Conservation (phyloP, 495 filamentous ascomycete genomes). For the Neurospora sp. region DNA sequence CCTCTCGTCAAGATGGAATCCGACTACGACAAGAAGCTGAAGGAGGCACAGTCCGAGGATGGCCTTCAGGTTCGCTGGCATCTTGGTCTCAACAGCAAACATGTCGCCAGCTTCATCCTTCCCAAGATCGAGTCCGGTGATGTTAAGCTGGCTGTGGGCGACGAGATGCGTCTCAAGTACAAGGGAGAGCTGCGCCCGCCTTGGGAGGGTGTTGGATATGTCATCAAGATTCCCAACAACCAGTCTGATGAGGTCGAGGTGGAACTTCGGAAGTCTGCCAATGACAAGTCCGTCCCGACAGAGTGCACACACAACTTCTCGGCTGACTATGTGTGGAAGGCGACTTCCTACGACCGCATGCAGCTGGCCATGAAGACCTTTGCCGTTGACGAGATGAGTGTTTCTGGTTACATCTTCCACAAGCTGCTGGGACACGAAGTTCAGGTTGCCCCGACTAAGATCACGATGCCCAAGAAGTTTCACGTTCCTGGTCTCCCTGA, state of each 20-base stretch:
- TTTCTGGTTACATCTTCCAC: constrained; percentile 98
- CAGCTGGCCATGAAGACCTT: constrained; percentile 99
- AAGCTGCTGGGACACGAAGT: constrained; percentile 94
- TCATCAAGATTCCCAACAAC: constrained; percentile 99
- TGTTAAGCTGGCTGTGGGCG: constrained; percentile 94
- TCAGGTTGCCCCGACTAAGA: constrained; percentile 92
- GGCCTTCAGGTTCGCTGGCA: constrained; percentile 91
- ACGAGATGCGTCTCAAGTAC: constrained; percentile 97
- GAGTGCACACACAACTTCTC: constrained; percentile 98
- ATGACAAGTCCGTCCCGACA: constrained; percentile 90
- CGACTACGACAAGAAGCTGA: constrained; percentile 98
- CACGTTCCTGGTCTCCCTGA: constrained; percentile 93
- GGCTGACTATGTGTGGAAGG: constrained; percentile 99
- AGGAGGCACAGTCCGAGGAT: constrained; percentile 96
- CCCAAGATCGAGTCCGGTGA: constrained; percentile 97
- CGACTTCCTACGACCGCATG: constrained; percentile 98
- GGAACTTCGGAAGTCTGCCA: constrained; percentile 62
- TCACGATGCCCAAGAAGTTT: constrained; percentile 91
- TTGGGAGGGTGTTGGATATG: constrained; percentile 98
- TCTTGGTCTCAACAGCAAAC: constrained; percentile 94
- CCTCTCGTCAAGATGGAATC: constrained; percentile 98
- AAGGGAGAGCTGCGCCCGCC: constrained; percentile 85
- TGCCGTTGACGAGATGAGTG: constrained; percentile 94
- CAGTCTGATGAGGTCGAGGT: constrained; percentile 97
- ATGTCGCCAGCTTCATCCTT: constrained; percentile 88